These are phyloP conservation scores for Breynia disticha DNA, from an alignment of 441 rosid species.

Conservation along the genomic window DNA sequence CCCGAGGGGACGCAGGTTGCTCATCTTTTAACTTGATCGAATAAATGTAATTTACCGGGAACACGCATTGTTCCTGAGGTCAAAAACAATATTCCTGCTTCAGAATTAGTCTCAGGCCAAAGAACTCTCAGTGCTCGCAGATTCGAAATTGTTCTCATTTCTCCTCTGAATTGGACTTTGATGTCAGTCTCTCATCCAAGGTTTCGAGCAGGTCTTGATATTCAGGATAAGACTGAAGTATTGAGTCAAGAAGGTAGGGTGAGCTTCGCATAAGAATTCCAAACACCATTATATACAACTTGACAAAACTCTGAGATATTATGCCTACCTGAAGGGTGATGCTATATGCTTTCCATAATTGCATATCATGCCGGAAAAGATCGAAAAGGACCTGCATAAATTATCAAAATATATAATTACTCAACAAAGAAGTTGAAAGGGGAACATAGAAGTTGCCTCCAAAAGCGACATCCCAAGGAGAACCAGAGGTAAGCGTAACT, in stretches of 20 bases:
- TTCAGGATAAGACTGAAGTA: conserved; percentile 59
- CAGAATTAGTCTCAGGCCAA: no score
- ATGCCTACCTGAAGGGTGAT: conserved; percentile 65
- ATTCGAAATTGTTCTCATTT: conserved; percentile 5
- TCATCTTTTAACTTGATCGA: conserved; percentile 1
- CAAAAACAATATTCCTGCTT: no score
- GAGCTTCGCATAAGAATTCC: conserved; percentile 4
- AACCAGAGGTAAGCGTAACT: neutral
- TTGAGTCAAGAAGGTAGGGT: conserved; percentile 12
- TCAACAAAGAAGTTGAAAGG: no score
- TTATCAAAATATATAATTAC: neutral
- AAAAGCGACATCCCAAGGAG: no score
- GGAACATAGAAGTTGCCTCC: no score
- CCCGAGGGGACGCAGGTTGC: neutral
- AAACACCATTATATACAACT: neutral
- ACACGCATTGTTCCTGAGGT: no score
- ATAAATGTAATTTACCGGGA: neutral
- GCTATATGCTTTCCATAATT: conserved; percentile 86
- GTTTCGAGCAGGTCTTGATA: conserved; percentile 64
- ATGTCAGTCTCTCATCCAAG: conserved; percentile 58
- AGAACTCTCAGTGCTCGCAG: no score
- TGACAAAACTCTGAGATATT: conserved; percentile 7
- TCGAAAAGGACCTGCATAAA: conserved; percentile 73
- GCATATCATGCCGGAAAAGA: conserved; percentile 69
- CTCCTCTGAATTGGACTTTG: conserved; percentile 23